phyloP scores from a whole-genome alignment of 257 asterid species.

The Capsicum baccatum region DNA sequence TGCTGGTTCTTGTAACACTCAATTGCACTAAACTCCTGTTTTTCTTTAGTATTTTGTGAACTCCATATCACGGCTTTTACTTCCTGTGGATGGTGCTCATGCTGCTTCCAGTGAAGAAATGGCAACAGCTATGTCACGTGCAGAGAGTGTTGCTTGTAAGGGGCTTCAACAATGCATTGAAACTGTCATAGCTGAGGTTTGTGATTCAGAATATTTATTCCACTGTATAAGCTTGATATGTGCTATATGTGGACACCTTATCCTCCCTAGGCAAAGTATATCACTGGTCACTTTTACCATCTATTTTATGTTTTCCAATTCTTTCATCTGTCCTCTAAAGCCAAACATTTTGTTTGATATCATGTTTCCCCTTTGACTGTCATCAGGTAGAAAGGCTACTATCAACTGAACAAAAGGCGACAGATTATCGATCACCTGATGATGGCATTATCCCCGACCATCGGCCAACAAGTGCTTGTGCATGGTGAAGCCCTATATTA shows the following conservation, averaged over 20 bases:
- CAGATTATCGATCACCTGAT: constrained; percentile 90
- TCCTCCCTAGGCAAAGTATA: constrained; percentile 5
- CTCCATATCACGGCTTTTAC: constrained; percentile 86
- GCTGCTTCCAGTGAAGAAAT: constrained; percentile 97
- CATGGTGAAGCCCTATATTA: constrained; percentile 32
- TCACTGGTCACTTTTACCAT: neutral
- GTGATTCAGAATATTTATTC: constrained; percentile 32
- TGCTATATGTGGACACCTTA: neutral
- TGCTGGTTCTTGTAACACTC: neutral
- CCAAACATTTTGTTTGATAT: neutral
- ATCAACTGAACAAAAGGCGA: constrained; percentile 92
- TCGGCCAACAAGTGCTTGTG: constrained; percentile 95
- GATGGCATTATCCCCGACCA: constrained; percentile 95
- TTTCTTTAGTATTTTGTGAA: constrained; percentile 83
- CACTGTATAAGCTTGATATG: neutral
- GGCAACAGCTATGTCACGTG: constrained; percentile 94
- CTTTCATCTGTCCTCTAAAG: neutral
- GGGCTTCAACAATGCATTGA: constrained; percentile 99
- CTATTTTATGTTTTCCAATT: neutral
- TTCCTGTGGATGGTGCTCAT: constrained; percentile 97
- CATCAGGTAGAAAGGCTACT: constrained; percentile 87
- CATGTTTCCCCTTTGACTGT: constrained; percentile 29
- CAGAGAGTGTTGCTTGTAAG: constrained; percentile 95
- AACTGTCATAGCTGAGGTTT: constrained; percentile 98
- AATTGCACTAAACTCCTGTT: neutral